A percentile compares a stretch with the other conserved stretches of the same genome.
phyloP scores from a whole-genome alignment of 2,329 filamentous ascomycete species.

The Curvularia hawaiiensis region DNA sequence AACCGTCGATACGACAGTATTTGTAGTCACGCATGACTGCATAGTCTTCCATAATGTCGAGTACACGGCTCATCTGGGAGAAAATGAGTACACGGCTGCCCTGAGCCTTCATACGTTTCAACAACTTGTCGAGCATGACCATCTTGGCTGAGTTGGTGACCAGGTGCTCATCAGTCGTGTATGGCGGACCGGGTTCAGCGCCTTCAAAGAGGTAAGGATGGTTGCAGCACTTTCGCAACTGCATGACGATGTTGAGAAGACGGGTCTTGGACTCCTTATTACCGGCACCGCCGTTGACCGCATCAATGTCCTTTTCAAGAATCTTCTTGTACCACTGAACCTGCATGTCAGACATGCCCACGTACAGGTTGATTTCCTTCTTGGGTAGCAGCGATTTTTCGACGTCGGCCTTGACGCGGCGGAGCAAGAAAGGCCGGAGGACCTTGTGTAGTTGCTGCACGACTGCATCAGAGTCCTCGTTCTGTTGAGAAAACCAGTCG shows the following conservation, averaged over 20 bases:
- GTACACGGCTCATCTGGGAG: constrained; percentile 96
- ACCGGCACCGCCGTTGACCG: constrained; percentile 93
- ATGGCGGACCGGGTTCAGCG: constrained; percentile 94
- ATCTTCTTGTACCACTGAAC: constrained; percentile 99
- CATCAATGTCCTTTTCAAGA: constrained; percentile 97
- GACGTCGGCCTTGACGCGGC: constrained; percentile 95
- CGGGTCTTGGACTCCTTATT: constrained; percentile 98
- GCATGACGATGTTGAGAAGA: constrained; percentile 98
- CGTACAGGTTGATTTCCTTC: constrained; percentile 95
- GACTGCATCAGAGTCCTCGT: constrained; percentile 89
- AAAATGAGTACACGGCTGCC: constrained; percentile 98
- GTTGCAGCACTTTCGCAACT: constrained; percentile 97
- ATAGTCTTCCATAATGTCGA: constrained; percentile 98
- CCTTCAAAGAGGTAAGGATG: constrained; percentile 98
- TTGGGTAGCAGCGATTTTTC: constrained; percentile 97
- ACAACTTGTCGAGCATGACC: constrained; percentile 91
- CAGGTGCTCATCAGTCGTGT: constrained; percentile 96
- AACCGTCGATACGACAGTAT: constrained; percentile 96
- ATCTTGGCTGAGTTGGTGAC: constrained; percentile 96
- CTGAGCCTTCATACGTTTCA: constrained; percentile 80
- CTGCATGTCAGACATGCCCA: constrained; percentile 99
- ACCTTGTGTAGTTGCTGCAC: constrained; percentile 96
- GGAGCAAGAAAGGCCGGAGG: constrained; percentile 88
- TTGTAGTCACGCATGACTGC: constrained; percentile 94
- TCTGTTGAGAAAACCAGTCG: constrained; percentile 94